A percentile compares a stretch with the other conserved stretches of the same genome.
These are phyloP conservation scores for Macrophomina tecta DNA, from an alignment of 2,329 filamentous ascomycete genomes.

Conservation along the genomic window DNA sequence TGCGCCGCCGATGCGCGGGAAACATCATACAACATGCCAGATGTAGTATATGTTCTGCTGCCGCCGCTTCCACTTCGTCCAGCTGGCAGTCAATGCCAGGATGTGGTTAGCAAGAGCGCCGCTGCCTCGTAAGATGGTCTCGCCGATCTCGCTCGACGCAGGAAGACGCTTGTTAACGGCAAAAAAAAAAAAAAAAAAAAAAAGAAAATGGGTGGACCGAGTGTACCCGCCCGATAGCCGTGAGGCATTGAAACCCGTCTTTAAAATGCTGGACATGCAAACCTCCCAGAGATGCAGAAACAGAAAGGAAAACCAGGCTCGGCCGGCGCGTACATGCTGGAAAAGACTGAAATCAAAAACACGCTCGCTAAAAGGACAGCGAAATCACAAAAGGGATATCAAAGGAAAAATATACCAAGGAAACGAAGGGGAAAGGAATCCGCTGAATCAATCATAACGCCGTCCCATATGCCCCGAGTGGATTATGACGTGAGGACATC, in stretches of 20 bases:
- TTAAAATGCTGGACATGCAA: constrained; percentile 52
- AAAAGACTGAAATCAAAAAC: constrained; percentile 44
- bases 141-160: constrained; percentile 37
- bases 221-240: constrained; percentile 50
- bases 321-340: constrained; percentile 41
- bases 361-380: constrained; percentile 53
- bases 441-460: constrained; percentile 58
- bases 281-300: constrained; percentile 52
- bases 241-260: constrained; percentile 49
- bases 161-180: constrained; percentile 45
- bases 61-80: constrained; percentile 45
- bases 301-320: constrained; percentile 39
- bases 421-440: constrained; percentile 46
- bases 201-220: constrained; percentile 39
- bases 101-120: constrained; percentile 40
- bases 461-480: constrained; percentile 56
- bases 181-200: constrained; percentile 41
- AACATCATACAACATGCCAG: constrained; percentile 46
- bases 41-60: constrained; percentile 40
- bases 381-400: constrained; percentile 52
- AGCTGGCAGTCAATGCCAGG: constrained; percentile 48
- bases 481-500: constrained; percentile 50
- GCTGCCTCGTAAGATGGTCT: constrained; percentile 44
- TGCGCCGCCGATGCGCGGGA: constrained; percentile 33
- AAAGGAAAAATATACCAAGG: constrained; percentile 44